Evolutionary conservation across 352 stramenopile genomes (phyloP), one percentile per base, ranked within the genome.

Genomic region (Phytophthora litchii): DNA sequence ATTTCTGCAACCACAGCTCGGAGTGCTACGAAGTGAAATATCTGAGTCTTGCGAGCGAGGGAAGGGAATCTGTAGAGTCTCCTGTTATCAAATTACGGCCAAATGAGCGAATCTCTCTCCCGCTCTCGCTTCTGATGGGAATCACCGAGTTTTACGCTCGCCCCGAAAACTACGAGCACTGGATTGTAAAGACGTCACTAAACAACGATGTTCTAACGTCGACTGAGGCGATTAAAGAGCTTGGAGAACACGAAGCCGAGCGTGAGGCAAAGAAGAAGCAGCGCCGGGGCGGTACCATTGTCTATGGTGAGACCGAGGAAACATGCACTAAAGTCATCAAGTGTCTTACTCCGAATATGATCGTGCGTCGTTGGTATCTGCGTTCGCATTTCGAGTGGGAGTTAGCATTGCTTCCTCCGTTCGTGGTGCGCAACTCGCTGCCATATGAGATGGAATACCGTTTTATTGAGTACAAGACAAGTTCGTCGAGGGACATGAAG

Each of bases 361-460:
- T 92, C 14, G 55, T 95, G 23, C 83, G 82, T 41, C 84, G 82
- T 21, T 94, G 82, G 84, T 69, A 88, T 53, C 45, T 92, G 14
- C 80, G 73, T n/a, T 81, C 80, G 4, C 74, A 91, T 53, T 85
- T 94, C 31, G 83, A 94, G 50, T 95, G 79, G 79, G 86, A 95
- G 60, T 56, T 94, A 4, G 82, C 80, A 4, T 54, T 95, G 11
- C 31, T 93, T 10, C 80, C 86, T 50, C 70, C 81, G n/a, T 92
- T 95, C 49, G 81, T 94, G 11, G 73, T 95, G 16, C 86, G 84
- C n/a, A 95, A 95, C 57, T 90, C 86, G 34, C 58, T 95, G 25
- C 86, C 86, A 23, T 95, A 95, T 60, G 75, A 83, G 43, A 69
- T 95, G 42, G 84, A 95, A 43, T 95, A 91, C 59, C 79, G 83